Evolutionary conservation across 805 yeast genomes (phyloP), one percentile per base, ranked within the genome.

Genomic region (Limtongia smithiae): DNA sequence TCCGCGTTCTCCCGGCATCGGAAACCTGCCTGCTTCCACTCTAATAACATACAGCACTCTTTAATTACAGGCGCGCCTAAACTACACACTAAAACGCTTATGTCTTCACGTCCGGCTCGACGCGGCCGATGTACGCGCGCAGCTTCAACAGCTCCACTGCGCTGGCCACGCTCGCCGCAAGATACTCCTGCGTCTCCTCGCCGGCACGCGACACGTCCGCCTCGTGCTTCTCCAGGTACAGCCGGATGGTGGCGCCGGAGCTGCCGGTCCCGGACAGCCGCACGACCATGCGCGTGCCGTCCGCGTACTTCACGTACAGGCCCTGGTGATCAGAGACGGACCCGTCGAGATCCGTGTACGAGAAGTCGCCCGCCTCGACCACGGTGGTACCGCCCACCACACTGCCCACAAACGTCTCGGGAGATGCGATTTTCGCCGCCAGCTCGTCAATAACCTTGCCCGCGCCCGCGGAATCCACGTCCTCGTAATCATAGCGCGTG

Each of bases 261-360:
- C 97, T 89, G 14, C 98, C 98, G 2, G 98, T 91, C 48, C 98
- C 98, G 0, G 96, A 88, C 57, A 93, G 75, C 69, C 98, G 83
- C 46, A 88, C 85, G 32, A 93, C 85, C 45, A 90, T 80, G 67
- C 97, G 80, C 52, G 85, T 76, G 4, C 97, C 96, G 61, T 82
- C 82, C 42, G 77, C 78, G 55, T 89, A 77, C 69, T 84, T 89
- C 57, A 89, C 83, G 62, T 74, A 90, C 45, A 93, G 76, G 32
- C 98, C 98, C 73, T 91, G 98, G 64, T 89, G 80, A 3, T 68
- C 64, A 2, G 96, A 85, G 4, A 91, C 89, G 1, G 91, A 81
- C 27, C 97, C 97, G 68, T 93, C 97, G 50, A 91, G 73, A 66
- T 93, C 97, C 15, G 95, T 90, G 74, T 91, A 91, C 22, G 85